Evolutionary conservation across 768 basidiomycete species (phyloP).

Genomic region (Heimioporus sp.): DNA sequence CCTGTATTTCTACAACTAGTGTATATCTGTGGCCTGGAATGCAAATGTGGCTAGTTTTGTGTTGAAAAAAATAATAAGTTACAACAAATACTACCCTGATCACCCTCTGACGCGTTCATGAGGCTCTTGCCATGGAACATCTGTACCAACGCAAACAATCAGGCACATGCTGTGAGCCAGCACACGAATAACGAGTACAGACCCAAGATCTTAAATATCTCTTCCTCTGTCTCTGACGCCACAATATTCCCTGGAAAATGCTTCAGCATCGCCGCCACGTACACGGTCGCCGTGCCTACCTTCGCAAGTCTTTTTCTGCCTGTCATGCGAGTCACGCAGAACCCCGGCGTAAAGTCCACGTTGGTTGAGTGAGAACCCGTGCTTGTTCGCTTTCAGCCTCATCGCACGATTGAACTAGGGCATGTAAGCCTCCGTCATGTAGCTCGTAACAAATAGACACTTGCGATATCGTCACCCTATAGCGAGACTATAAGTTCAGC

Average conservation of each 20-base stretch:
- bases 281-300: conserved; percentile 37
- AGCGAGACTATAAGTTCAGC: background rate
- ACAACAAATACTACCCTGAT: background rate
- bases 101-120: conserved; percentile 61
- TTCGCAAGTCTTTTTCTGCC: conserved; percentile 54
- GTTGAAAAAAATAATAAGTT: too few species aligned
- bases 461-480: conserved; percentile 86
- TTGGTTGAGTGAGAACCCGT: conserved; percentile 88
- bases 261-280: background rate
- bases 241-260: conserved; percentile 55
- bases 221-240: conserved; percentile 82
- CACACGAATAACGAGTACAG: conserved; percentile 8
- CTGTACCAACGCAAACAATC: conserved; percentile 21
- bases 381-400: conserved; percentile 75
- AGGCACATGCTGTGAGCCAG: too few species aligned
- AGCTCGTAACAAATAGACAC: conserved; percentile 22
- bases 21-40: background rate
- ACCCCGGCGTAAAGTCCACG: conserved; percentile 75
- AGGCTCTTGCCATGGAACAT: conserved; percentile 81
- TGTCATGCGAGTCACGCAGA: conserved; percentile 63
- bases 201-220: conserved; percentile 78
- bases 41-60: too few species aligned
- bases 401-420: conserved; percentile 86
- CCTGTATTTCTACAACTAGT: background rate
- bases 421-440: background rate